Percentiles rank a stretch among this genome's conserved stretches.
These are phyloP conservation scores for Zoysia pacifica DNA, from an alignment of 176 grass and related monocot species.

Conservation along the genomic window DNA sequence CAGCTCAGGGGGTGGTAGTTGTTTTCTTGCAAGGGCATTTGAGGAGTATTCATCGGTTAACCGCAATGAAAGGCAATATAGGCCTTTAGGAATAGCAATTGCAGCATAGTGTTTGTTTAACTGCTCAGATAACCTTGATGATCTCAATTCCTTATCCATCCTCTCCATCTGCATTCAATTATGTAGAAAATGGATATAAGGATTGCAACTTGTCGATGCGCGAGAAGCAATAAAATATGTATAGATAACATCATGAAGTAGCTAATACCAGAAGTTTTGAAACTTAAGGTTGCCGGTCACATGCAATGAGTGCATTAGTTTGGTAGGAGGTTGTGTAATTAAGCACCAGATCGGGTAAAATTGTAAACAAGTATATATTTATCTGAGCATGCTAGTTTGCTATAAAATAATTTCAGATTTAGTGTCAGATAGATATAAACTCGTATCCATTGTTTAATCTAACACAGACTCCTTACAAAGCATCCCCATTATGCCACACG, in stretches of 20 bases:
- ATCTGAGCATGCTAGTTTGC: background rate
- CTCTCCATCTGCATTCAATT: slow-evolving; percentile 77
- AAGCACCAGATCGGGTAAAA: slow-evolving; percentile 7
- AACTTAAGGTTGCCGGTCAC: slow-evolving; percentile 6
- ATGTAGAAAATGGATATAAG: slow-evolving; percentile 37
- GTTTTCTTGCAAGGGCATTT: slow-evolving; percentile 94
- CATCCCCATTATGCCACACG: background rate
- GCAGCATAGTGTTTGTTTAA: slow-evolving; percentile 95
- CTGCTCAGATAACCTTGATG: slow-evolving; percentile 81
- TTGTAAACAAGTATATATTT: background rate
- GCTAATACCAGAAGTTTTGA: slow-evolving; percentile 12
- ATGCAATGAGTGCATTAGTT: slow-evolving; percentile 11
- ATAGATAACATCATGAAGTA: slow-evolving; percentile 2
- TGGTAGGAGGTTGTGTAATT: background rate
- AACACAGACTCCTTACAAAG: background rate
- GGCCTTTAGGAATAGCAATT: slow-evolving; percentile 90
- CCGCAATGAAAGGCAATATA: slow-evolving; percentile 90
- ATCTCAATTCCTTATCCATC: slow-evolving; percentile 88
- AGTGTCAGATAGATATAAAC: background rate
- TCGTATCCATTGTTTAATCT: slow-evolving; percentile 9
- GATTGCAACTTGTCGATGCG: slow-evolving; percentile 29
- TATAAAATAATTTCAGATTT: slow-evolving; percentile 15
- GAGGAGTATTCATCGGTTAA: slow-evolving; percentile 99
- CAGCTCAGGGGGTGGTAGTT: slow-evolving; percentile 86
- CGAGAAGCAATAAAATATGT: slow-evolving; percentile 1